phyloP scores from a whole-genome alignment of 73 alveolate species.

The Tetrahymena thermophila region DNA sequence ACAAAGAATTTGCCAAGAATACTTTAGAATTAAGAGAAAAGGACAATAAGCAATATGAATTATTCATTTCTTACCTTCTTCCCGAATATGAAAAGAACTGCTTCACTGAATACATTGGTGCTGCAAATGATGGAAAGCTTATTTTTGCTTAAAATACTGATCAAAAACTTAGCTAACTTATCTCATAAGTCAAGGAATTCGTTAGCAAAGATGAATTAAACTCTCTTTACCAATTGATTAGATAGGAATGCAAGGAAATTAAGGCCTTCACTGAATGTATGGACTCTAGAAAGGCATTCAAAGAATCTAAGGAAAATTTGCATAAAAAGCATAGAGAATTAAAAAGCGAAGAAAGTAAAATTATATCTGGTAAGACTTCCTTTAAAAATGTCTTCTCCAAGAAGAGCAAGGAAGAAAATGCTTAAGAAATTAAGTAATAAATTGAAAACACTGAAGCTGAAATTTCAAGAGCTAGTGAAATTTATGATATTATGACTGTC shows the following conservation, averaged over 20 bases:
- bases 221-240: background rate
- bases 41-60: conserved; percentile 21
- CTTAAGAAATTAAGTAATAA: background rate
- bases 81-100: conserved; percentile 48
- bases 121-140: conserved; percentile 22
- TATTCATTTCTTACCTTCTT: conserved; percentile 16
- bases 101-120: conserved; percentile 29
- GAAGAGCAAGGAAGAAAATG: conserved; percentile 26
- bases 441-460: conserved; percentile 18
- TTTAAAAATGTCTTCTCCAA: conserved; percentile 18
- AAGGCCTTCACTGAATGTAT: conserved; percentile 1
- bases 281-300: conserved; percentile 3
- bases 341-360: conserved; percentile 13
- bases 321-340: conserved; percentile 11
- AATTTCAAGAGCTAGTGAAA: background rate
- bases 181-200: background rate
- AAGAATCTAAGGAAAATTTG: conserved; percentile 1
- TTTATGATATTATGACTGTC: conserved; percentile 32
- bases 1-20: background rate
- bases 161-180: background rate
- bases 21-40: conserved; percentile 2
- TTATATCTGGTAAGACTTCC: conserved; percentile 30
- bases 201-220: background rate
- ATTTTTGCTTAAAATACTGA: background rate
- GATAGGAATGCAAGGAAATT: background rate